A percentile compares a stretch with the other conserved stretches of the same genome.
phyloP scores from a whole-genome alignment of 23 red algal species.

The Agarophyton chilense region DNA sequence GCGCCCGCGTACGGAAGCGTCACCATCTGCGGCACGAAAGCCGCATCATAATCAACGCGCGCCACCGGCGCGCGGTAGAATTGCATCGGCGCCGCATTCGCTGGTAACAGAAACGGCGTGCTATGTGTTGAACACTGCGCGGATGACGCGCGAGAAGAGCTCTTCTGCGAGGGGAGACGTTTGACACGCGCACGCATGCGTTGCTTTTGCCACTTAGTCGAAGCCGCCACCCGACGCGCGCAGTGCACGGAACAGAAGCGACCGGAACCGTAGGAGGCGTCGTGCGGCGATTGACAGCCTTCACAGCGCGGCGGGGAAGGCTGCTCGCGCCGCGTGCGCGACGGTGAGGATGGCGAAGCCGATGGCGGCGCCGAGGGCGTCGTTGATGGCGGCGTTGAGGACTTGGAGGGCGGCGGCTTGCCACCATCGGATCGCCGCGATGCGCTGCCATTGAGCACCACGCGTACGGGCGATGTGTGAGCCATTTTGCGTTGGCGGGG shows the following conservation, averaged over 20 bases:
- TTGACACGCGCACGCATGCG: constrained; percentile 29
- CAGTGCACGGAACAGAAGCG: constrained; percentile 76
- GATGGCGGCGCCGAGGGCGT: not conserved
- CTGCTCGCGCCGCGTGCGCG: not conserved
- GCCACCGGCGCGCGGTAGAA: not conserved
- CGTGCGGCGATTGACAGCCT: constrained; percentile 49
- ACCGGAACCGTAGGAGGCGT: constrained; percentile 55
- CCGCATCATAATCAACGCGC: not conserved
- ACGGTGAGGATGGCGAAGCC: not conserved
- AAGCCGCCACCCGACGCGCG: constrained; percentile 41
- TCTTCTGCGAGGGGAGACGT: not conserved
- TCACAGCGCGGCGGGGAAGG: constrained; percentile 35
- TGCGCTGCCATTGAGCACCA: not conserved
- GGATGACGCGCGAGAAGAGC: not conserved
- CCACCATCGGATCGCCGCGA: too few relatives aligned
- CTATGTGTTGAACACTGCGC: not conserved
- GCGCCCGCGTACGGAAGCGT: not conserved
- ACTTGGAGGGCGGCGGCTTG: not conserved
- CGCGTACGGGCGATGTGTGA: constrained; percentile 9
- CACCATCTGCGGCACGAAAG: constrained; percentile 4
- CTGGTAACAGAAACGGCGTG: constrained; percentile 1
- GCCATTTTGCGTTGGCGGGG: not conserved
- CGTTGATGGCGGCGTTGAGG: not conserved
- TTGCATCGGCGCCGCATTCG: not conserved
- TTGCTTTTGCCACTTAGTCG: constrained; percentile 64